phyloP scores from a whole-genome alignment of 805 yeast species.

The Zygoascus biomembranicola region DNA sequence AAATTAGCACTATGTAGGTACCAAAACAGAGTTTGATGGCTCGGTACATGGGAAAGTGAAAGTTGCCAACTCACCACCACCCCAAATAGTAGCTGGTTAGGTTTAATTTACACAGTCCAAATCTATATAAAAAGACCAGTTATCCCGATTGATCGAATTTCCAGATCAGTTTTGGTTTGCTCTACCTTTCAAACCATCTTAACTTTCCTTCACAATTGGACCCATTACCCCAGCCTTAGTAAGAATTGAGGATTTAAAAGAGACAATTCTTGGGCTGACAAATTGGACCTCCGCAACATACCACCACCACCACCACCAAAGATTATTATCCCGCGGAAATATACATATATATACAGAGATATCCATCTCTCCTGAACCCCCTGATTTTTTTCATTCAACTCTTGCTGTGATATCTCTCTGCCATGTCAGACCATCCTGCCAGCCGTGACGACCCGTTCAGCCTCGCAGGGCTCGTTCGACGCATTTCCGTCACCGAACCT shows the following conservation, averaged over 20 bases:
- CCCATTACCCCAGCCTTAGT: neutral
- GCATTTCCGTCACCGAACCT: neutral
- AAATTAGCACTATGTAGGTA: neutral
- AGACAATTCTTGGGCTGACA: neutral
- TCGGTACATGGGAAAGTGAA: neutral
- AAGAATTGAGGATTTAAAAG: neutral
- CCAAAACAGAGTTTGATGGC: neutral
- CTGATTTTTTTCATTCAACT: too few species aligned
- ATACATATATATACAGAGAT: too few species aligned
- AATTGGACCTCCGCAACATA: neutral
- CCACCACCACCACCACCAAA: too few species aligned
- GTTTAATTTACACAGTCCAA: neutral
- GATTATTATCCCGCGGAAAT: too few species aligned
- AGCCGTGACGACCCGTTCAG: neutral
- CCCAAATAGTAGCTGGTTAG: neutral
- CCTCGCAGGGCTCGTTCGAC: constrained; percentile 3
- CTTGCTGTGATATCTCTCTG: too few species aligned
- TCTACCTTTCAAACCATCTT: too few species aligned
- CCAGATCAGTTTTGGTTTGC: too few species aligned
- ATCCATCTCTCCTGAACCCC: too few species aligned
- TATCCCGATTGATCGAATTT: too few species aligned
- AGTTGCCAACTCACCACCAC: neutral
- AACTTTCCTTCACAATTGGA: neutral
- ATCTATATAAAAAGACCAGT: too few species aligned
- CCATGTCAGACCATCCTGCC: neutral